Evolutionary conservation across 208 protist genomes (phyloP), one percentile per base, ranked within the genome.

Genomic region (Polymyxa betae): DNA sequence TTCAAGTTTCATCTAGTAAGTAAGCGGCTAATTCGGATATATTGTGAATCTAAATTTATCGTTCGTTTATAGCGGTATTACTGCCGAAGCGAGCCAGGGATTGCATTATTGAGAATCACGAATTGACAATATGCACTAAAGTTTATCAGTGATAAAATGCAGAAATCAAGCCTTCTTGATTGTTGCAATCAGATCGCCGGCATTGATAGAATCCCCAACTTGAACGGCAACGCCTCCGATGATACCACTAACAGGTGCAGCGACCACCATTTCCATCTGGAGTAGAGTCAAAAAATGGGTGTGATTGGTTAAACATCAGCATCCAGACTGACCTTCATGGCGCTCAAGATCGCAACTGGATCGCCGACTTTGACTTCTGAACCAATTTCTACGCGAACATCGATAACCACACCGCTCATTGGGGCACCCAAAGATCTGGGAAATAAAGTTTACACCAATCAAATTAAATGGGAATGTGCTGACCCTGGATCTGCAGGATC

Each of bases 251-350:
- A 92, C 35, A 0, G 93, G 90, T 43, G 94, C 89, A 32, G 91
- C 44, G 12, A 95, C 93, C 38, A 94, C 92, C 20, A 92, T 93
- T 91, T 96, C 95, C 94, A 96, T 96, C 92, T 96, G 95, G 93
- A 95, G 5, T 60, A 29, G 49, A 60, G 5, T 96, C 20, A 94
- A 93, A 0, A 60, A 93, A 45, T 95, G 93, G 5, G 94, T 87
- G n/a, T 92, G 40, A 44, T 95, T 41, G 20, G 93, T 60, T 1
- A 94, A 91, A 44, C 92, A 93, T 20, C 88, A 88, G 5, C 45
- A 82, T 29, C n/a, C n/a, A 95, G 89, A 41, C 92, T 49, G 38
- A 91, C 88, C 32, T 89, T 94, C 32, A 88, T 91, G 16, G 88
- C 35, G 41, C 72, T 89, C 32, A 92, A 40, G 35, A 90, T 72